phyloP scores from a whole-genome alignment of 768 basidiomycete genomes.

The Aureoboletus auriporus region DNA sequence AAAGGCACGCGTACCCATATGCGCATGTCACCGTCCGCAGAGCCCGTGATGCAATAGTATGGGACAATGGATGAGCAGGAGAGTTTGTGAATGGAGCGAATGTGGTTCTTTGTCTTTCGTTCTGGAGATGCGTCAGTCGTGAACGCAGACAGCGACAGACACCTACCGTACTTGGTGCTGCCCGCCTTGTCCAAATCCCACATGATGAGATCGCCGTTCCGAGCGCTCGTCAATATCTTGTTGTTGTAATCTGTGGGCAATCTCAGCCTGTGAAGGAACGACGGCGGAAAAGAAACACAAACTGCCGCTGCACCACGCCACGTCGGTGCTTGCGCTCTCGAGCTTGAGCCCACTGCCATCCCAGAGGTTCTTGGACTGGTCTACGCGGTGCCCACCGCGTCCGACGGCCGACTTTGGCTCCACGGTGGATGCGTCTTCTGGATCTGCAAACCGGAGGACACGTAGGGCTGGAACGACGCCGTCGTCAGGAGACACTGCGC shows the following conservation, averaged over 20 bases:
- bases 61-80: constrained; percentile 64
- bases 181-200: constrained; percentile 76
- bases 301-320: constrained; percentile 77
- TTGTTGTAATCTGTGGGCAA: constrained; percentile 54
- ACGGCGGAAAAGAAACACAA: constrained; percentile 20
- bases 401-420: constrained; percentile 55
- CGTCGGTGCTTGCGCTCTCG: constrained; percentile 73
- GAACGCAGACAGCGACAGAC: constrained; percentile 4
- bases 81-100: constrained; percentile 67
- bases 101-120: constrained; percentile 62
- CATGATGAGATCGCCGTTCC: constrained; percentile 79
- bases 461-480: constrained; percentile 44
- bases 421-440: constrained; percentile 32
- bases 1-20: constrained; percentile 57
- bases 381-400: constrained; percentile 62
- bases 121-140: constrained; percentile 40
- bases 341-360: constrained; percentile 73
- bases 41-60: constrained; percentile 74
- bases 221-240: constrained; percentile 76
- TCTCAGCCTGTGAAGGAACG: not conserved
- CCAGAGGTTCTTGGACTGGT: constrained; percentile 74
- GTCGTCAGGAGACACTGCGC: constrained; percentile 5
- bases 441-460: constrained; percentile 54
- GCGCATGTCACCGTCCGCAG: constrained; percentile 75
- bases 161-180: constrained; percentile 64